Conservation (phyloP, 2,329 filamentous ascomycete species). For the Colletotrichum somersetense region DNA sequence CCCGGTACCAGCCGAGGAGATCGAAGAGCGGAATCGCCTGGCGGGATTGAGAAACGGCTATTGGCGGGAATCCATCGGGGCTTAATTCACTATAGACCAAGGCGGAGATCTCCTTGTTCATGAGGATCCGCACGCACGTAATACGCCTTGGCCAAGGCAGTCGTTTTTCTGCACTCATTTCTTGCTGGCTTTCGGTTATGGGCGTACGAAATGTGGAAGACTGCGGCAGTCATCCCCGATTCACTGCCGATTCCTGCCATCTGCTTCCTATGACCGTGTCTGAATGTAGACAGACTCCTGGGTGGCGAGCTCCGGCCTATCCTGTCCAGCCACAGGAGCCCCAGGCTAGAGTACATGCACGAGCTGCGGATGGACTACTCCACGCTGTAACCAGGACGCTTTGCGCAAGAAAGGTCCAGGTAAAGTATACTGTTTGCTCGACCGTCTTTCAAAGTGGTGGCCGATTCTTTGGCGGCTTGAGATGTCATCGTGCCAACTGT, state of each 20-base stretch:
- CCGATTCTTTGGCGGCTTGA: background rate
- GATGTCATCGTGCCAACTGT: background rate
- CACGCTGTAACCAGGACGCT: background rate
- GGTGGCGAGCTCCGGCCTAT: no score
- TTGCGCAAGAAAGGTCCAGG: background rate
- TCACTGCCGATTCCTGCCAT: background rate
- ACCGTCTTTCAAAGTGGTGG: background rate
- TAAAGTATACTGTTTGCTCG: no score
- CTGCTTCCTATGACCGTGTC: background rate
- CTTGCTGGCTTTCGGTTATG: background rate
- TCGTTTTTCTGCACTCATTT: background rate
- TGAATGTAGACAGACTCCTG: background rate
- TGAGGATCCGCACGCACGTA: background rate
- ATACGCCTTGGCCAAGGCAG: background rate
- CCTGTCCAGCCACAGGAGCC: background rate
- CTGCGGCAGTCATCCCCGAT: background rate
- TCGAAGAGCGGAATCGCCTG: background rate
- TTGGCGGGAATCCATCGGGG: slow-evolving; percentile 38
- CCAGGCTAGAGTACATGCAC: no score
- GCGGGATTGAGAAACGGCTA: slow-evolving; percentile 40
- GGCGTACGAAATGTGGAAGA: background rate
- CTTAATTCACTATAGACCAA: slow-evolving; percentile 1
- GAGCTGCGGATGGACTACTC: background rate
- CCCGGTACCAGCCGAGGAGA: no score
- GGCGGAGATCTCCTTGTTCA: background rate